Evolutionary conservation across 1,284 basidiomycete species (phyloP).

Genomic region (Abortiporus biennis): DNA sequence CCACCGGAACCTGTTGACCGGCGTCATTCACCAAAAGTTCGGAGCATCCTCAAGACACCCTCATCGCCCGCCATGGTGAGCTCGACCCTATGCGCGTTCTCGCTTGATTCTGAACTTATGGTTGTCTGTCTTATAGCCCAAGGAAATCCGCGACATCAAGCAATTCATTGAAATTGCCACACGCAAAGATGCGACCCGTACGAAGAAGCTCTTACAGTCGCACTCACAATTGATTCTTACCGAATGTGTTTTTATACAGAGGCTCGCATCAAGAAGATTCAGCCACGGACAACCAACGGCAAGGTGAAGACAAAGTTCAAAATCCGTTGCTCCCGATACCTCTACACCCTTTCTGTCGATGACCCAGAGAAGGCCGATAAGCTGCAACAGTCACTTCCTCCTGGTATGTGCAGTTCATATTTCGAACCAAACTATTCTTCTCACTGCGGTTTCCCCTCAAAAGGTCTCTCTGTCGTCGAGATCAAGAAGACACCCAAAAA

Average conservation of each 20-base stretch:
- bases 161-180: slow-evolving; percentile 96
- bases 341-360: slow-evolving; percentile 95
- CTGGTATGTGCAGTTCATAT: slow-evolving; percentile 56
- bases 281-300: slow-evolving; percentile 59
- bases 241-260: slow-evolving; percentile 39
- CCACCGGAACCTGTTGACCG: too few species aligned
- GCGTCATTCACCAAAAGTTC: neutral
- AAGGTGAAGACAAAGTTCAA: slow-evolving; percentile 97
- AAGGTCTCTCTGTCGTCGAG: slow-evolving; percentile 62
- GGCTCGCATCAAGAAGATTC: slow-evolving; percentile 94
- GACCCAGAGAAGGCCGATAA: slow-evolving; percentile 99
- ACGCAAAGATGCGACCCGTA: slow-evolving; percentile 81
- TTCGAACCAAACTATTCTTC: neutral
- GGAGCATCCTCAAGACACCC: slow-evolving; percentile 16
- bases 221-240: neutral
- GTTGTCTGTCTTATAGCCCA: slow-evolving; percentile 85
- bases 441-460: neutral
- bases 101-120: slow-evolving; percentile 3
- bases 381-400: slow-evolving; percentile 92
- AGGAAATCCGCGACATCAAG: slow-evolving; percentile 99
- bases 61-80: slow-evolving; percentile 22
- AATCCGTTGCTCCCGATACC: slow-evolving; percentile 94
- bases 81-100: neutral
- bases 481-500: slow-evolving; percentile 62
- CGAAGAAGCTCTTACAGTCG: slow-evolving; percentile 24